phyloP scores from a whole-genome alignment of 306 rosid species.

The Cyamopsis tetragonoloba region DNA sequence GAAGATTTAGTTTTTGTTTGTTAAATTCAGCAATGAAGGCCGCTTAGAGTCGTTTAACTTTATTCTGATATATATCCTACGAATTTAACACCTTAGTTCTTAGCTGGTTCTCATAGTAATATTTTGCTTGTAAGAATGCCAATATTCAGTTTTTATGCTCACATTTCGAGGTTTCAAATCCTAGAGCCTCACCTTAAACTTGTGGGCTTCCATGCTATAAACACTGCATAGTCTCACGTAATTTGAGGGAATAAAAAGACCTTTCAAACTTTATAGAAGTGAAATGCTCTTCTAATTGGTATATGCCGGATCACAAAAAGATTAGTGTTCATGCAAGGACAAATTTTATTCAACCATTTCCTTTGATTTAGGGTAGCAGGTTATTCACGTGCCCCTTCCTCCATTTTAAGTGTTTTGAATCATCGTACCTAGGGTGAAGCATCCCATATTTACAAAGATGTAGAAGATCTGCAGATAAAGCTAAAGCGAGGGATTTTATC shows the following conservation, averaged over 20 bases:
- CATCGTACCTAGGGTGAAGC: too few species aligned
- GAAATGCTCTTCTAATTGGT: conserved; percentile 5
- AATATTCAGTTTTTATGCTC: not conserved
- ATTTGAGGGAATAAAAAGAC: not conserved
- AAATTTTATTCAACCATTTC: too few species aligned
- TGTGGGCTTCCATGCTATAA: not conserved
- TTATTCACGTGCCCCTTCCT: too few species aligned
- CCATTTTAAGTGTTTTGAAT: too few species aligned
- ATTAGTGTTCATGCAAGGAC: too few species aligned
- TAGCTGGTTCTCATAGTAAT: not conserved
- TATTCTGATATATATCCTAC: not conserved
- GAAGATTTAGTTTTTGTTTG: not conserved
- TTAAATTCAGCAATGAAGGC: not conserved
- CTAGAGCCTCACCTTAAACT: not conserved
- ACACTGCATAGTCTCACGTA: not conserved
- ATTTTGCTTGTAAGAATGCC: not conserved
- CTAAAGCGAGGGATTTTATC: too few species aligned
- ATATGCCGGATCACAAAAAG: too few species aligned
- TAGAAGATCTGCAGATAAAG: too few species aligned
- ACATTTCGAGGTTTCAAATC: conserved; percentile 4
- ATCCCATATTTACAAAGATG: too few species aligned
- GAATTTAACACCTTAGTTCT: not conserved
- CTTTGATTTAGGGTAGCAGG: too few species aligned
- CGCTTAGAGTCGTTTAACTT: not conserved
- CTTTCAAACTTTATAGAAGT: not conserved